Base-by-base conservation (phyloP, 768 basidiomycete genomes). In the Suillus paluster region DNA sequence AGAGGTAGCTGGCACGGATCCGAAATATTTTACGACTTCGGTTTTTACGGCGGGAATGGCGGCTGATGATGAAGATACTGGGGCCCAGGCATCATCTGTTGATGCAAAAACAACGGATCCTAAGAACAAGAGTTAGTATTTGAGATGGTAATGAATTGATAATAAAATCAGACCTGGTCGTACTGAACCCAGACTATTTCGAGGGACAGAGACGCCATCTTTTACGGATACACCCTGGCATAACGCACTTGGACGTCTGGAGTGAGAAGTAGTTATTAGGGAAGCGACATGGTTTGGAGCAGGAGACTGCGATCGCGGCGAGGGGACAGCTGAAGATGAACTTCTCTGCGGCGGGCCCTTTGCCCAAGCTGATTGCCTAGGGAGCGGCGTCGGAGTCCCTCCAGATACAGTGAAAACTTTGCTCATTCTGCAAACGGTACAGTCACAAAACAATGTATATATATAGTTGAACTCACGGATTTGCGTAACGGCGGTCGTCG, bases 391-490 rank as follows among this genome's bases (percentile, higher is more conserved):
- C 78, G 84, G 84, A 81, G 80, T 87, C 86, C 88, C 88, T 79
- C 80, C 81, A 77, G 89, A 80, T 77, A 86, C 83, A 77, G 89
- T 85, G 68, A 90, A 87, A 80, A 86, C 86, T 89, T 89, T 94
- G 91, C 92, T 96, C 94, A 96, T 96, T 93, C 91, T 93, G 30
- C 6, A 30, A n/a, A n/a, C n/a, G n/a, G n/a, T n/a, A n/a, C n/a
- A n/a, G n/a, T n/a, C n/a, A n/a, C n/a, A n/a, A n/a, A n/a, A n/a
- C n/a, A n/a, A n/a, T n/a, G n/a, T n/a, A n/a, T n/a, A n/a, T n/a
- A n/a, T n/a, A n/a, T n/a, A n/a, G n/a, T n/a, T n/a, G n/a, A n/a
- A n/a, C n/a, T n/a, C n/a, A n/a, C n/a, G n/a, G n/a, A n/a, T n/a
- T n/a, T n/a, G n/a, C n/a, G n/a, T n/a, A n/a, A n/a, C n/a, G n/a